phyloP scores from a whole-genome alignment of 306 rosid genomes.

The Castanospermum australe region DNA sequence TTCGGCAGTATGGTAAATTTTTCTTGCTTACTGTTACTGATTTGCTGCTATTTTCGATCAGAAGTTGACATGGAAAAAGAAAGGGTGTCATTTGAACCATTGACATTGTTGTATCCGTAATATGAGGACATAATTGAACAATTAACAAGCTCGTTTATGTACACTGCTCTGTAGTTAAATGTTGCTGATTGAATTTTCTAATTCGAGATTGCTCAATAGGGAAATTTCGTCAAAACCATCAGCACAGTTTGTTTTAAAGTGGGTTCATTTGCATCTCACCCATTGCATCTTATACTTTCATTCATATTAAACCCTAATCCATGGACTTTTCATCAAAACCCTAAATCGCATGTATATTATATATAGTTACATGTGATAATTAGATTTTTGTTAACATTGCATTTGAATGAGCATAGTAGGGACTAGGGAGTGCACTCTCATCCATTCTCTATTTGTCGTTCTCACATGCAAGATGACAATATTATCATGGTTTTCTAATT shows the following conservation, averaged over 20 bases:
- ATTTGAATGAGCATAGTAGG: slow-evolving; percentile 21
- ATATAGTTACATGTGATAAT: background rate
- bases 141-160: background rate
- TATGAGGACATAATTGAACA: slow-evolving; percentile 15
- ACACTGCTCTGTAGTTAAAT: slow-evolving; percentile 10
- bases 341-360: slow-evolving; percentile 23
- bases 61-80: slow-evolving; percentile 4
- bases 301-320: slow-evolving; percentile 41
- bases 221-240: slow-evolving; percentile 17
- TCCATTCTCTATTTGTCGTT: slow-evolving; percentile 16
- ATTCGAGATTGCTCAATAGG: background rate
- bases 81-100: background rate
- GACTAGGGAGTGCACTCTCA: slow-evolving; percentile 18
- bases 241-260: background rate
- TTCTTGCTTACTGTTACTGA: background rate
- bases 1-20: slow-evolving; percentile 36
- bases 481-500: slow-evolving; percentile 25
- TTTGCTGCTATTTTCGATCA: background rate
- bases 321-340: slow-evolving; percentile 39
- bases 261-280: background rate
- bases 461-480: slow-evolving; percentile 39
- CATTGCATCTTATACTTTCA: background rate
- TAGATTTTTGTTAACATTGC: background rate
- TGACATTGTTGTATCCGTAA: background rate
- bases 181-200: background rate